Evolutionary conservation across 116 monocot species (phyloP).

Genomic region (Papilionanthe hybrid): DNA sequence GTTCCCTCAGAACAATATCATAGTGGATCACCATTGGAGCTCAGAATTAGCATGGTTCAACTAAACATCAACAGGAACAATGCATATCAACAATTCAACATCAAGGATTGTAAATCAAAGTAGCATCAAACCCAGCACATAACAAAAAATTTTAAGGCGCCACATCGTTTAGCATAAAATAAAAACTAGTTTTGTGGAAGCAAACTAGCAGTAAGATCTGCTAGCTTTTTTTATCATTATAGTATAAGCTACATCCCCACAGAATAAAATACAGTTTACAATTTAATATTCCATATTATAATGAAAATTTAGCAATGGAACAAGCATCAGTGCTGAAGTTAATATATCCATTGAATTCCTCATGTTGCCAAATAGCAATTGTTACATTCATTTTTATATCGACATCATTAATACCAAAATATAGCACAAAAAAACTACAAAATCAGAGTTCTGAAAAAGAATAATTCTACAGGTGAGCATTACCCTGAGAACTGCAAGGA

Average conservation of each 20-base stretch:
- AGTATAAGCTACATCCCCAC: not conserved
- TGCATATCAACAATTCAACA: not conserved
- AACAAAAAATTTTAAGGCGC: not conserved
- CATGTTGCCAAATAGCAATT: too few relatives aligned
- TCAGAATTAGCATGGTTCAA: conserved; percentile 55
- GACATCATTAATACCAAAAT: too few relatives aligned
- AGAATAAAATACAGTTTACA: not conserved
- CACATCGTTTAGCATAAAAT: not conserved
- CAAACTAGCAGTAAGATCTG: not conserved
- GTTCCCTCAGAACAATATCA: conserved; percentile 25
- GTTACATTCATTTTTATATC: too few relatives aligned
- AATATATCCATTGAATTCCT: too few relatives aligned
- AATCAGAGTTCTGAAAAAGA: too few relatives aligned
- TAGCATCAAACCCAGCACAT: not conserved
- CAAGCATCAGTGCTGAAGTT: not conserved
- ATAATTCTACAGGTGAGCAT: too few relatives aligned
- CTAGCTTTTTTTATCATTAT: not conserved
- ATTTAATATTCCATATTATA: not conserved
- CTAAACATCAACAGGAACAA: conserved; percentile 35
- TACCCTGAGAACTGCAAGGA: too few relatives aligned
- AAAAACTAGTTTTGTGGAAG: not conserved
- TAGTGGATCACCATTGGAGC: conserved; percentile 13
- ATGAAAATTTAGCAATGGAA: not conserved
- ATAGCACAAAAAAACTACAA: too few relatives aligned
- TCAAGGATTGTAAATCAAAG: not conserved